These are phyloP conservation scores for Helotiales sp. DNA, from an alignment of 2,329 filamentous ascomycete genomes.

Conservation along the genomic window DNA sequence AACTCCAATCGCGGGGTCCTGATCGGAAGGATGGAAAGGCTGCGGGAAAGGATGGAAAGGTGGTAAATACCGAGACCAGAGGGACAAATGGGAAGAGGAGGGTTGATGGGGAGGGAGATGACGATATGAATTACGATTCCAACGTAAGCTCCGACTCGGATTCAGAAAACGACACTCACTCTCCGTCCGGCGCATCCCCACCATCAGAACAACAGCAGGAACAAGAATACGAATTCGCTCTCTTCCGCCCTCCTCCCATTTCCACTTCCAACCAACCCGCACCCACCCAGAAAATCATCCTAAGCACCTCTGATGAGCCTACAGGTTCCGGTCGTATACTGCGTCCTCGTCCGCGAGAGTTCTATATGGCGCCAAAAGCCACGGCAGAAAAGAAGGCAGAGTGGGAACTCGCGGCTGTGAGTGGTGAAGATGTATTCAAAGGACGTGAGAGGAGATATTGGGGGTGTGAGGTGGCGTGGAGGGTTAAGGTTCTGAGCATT, in stretches of 20 bases:
- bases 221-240: constrained; percentile 59
- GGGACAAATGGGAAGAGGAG: too few relatives aligned
- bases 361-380: constrained; percentile 54
- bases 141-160: constrained; percentile 32
- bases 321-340: constrained; percentile 48
- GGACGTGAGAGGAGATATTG: constrained; percentile 54
- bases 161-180: constrained; percentile 30
- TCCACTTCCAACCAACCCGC: background rate
- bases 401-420: constrained; percentile 56
- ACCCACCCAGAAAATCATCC: constrained; percentile 50
- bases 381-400: constrained; percentile 46
- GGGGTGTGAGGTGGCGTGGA: constrained; percentile 67
- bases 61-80: too few relatives aligned
- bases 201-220: constrained; percentile 39
- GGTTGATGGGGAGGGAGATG: background rate
- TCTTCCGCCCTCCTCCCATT: constrained; percentile 50
- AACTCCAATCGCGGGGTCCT: background rate
- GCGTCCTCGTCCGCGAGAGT: constrained; percentile 50
- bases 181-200: too few relatives aligned
- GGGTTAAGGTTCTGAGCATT: constrained; percentile 46
- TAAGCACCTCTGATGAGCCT: constrained; percentile 50
- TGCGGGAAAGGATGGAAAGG: background rate
- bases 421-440: constrained; percentile 55
- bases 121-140: constrained; percentile 5
- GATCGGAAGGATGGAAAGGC: background rate